A percentile compares a stretch with the other conserved stretches of the same genome.
Conservation (phyloP, 768 basidiomycete species). For the Mycena alexandri region DNA sequence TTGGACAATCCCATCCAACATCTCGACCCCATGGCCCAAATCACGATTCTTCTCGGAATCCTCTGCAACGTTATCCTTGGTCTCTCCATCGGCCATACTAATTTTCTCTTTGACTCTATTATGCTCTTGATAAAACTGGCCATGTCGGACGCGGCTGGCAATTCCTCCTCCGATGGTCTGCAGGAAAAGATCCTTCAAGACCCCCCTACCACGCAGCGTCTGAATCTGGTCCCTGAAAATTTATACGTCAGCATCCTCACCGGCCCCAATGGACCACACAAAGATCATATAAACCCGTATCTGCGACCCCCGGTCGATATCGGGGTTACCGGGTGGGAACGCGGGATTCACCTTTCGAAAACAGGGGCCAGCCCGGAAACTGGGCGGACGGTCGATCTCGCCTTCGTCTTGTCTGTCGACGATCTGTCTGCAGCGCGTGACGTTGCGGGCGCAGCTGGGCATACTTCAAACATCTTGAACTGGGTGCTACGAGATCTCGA, state of each 20-base stretch:
- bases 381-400: no score
- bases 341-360: no score
- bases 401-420: no score
- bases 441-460: no score
- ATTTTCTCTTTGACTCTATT: slow-evolving; percentile 20
- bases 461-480: slow-evolving; percentile 36
- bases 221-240: no score
- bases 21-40: slow-evolving; percentile 14
- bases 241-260: slow-evolving; percentile 43
- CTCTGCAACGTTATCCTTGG: slow-evolving; percentile 28
- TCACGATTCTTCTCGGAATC: slow-evolving; percentile 24
- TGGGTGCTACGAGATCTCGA: slow-evolving; percentile 25
- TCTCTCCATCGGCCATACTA: slow-evolving; percentile 3
- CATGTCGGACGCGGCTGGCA: slow-evolving; percentile 23
- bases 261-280: slow-evolving; percentile 39
- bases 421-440: no score
- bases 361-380: no score
- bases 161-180: no score
- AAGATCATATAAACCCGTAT: slow-evolving; percentile 42
- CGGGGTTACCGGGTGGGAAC: no score
- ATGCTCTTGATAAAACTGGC: slow-evolving; percentile 17
- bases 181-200: no score
- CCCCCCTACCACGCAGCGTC: no score
- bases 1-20: no score
- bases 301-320: slow-evolving; percentile 44